Conservation (phyloP, 2,329 filamentous ascomycete genomes). For the Cadophora malorum region DNA sequence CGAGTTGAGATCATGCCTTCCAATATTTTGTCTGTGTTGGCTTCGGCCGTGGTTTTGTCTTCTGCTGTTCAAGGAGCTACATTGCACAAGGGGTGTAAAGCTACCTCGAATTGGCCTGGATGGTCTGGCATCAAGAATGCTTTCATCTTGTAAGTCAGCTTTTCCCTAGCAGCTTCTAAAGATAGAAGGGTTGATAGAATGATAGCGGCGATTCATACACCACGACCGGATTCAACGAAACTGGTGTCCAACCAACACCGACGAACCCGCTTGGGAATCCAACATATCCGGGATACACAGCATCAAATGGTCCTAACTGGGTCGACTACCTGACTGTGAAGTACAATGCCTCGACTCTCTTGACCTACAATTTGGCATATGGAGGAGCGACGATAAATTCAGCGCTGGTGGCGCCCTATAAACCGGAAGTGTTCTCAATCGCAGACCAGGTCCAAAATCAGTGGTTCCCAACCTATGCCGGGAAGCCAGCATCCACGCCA, state of each 20-base stretch:
- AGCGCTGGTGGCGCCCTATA: slow-evolving; percentile 47
- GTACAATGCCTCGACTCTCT: slow-evolving; percentile 52
- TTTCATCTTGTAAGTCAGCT: slow-evolving; percentile 50
- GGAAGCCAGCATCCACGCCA: slow-evolving; percentile 37
- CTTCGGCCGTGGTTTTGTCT: slow-evolving; percentile 18
- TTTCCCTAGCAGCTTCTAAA: not conserved
- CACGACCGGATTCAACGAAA: slow-evolving; percentile 48
- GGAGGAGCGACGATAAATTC: slow-evolving; percentile 51
- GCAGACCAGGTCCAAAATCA: slow-evolving; percentile 49
- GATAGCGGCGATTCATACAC: slow-evolving; percentile 51
- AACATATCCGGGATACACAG: slow-evolving; percentile 48
- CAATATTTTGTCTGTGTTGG: slow-evolving; percentile 22
- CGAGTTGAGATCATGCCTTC: slow-evolving; percentile 26
- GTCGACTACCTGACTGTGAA: slow-evolving; percentile 55
- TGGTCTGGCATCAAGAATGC: slow-evolving; percentile 50
- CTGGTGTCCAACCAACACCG: slow-evolving; percentile 44
- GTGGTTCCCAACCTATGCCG: slow-evolving; percentile 50
- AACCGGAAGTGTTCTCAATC: slow-evolving; percentile 47
- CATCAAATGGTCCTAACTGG: slow-evolving; percentile 60
- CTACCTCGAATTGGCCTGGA: slow-evolving; percentile 29
- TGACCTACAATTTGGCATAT: slow-evolving; percentile 59
- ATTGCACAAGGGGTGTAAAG: slow-evolving; percentile 8
- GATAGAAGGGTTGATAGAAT: slow-evolving; percentile 6
- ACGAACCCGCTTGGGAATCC: slow-evolving; percentile 51
- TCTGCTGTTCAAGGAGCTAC: slow-evolving; percentile 25